Evolutionary conservation across 257 asterid genomes (phyloP).

Genomic region (Apocynum venetum): DNA sequence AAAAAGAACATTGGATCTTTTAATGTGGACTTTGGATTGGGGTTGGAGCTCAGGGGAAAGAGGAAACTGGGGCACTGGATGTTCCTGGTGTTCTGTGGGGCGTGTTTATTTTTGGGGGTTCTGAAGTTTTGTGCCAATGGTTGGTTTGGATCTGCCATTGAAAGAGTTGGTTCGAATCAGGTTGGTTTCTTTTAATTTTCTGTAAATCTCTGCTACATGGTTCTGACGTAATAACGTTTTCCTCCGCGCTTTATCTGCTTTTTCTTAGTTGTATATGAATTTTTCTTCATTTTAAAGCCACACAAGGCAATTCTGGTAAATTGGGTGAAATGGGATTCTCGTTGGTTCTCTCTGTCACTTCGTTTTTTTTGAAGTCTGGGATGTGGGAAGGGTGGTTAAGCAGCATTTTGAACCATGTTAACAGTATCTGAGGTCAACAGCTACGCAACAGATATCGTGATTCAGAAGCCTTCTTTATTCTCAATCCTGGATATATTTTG

Average conservation of each 20-base stretch:
- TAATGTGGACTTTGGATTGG: constrained; percentile 66
- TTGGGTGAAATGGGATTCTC: background rate
- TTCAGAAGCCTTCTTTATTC: background rate
- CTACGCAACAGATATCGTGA: background rate
- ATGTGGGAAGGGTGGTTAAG: background rate
- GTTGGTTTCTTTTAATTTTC: constrained; percentile 29
- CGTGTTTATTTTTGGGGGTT: constrained; percentile 72
- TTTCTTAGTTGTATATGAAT: background rate
- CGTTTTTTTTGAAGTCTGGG: background rate
- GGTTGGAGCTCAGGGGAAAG: constrained; percentile 67
- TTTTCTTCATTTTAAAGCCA: background rate
- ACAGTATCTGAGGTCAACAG: background rate
- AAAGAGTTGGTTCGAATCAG: constrained; percentile 57
- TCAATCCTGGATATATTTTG: background rate
- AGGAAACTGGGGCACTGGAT: constrained; percentile 72
- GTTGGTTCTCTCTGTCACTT: constrained; percentile 1
- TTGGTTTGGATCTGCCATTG: constrained; percentile 95
- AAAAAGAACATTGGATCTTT: constrained; percentile 66
- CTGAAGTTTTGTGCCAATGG: constrained; percentile 86
- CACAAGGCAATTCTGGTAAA: background rate
- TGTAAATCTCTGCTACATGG: background rate
- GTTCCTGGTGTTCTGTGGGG: constrained; percentile 77
- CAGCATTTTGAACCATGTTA: background rate
- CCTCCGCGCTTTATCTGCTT: background rate
- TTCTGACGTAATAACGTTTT: background rate